phyloP scores from a whole-genome alignment of 805 yeast genomes.

The Metschnikowia chrysomelidarum region DNA sequence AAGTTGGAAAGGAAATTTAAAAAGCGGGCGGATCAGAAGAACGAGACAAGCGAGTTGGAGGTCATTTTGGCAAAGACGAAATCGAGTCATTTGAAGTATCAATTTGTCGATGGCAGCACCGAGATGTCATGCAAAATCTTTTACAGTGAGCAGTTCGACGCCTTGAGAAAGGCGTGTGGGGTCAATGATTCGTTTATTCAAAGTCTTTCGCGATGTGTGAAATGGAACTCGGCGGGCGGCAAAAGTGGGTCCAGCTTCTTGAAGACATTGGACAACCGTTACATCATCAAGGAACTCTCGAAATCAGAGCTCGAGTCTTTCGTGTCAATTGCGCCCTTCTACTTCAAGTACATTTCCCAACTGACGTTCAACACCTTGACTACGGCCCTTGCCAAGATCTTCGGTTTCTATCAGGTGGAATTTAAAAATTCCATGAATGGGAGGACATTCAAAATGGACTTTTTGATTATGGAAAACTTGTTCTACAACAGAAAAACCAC shows the following conservation, averaged over 20 bases:
- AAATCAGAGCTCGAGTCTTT: slow-evolving; percentile 90
- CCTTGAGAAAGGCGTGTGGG: slow-evolving; percentile 82
- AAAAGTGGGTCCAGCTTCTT: slow-evolving; percentile 93
- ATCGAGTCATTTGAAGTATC: slow-evolving; percentile 89
- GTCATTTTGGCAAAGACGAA: slow-evolving; percentile 72
- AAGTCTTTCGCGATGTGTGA: slow-evolving; percentile 87
- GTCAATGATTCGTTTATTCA: slow-evolving; percentile 74
- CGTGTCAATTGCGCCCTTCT: slow-evolving; percentile 92
- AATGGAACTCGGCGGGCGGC: slow-evolving; percentile 97
- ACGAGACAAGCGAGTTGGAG: slow-evolving; percentile 47
- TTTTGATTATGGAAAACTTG: slow-evolving; percentile 91
- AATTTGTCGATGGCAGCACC: slow-evolving; percentile 82
- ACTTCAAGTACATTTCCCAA: slow-evolving; percentile 93
- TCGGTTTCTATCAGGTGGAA: slow-evolving; percentile 93
- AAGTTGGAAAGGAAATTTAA: slow-evolving; percentile 44
- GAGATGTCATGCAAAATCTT: slow-evolving; percentile 88
- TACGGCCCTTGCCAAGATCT: slow-evolving; percentile 89
- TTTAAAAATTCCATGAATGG: slow-evolving; percentile 77
- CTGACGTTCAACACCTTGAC: slow-evolving; percentile 93
- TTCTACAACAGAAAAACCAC: slow-evolving; percentile 81
- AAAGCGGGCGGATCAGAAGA: slow-evolving; percentile 25
- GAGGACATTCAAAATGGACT: slow-evolving; percentile 79
- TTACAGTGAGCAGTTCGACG: slow-evolving; percentile 95
- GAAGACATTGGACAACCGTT: slow-evolving; percentile 87
- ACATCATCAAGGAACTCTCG: slow-evolving; percentile 85